phyloP scores from a whole-genome alignment of 352 stramenopile genomes.

The Globisporangium radiosum region DNA sequence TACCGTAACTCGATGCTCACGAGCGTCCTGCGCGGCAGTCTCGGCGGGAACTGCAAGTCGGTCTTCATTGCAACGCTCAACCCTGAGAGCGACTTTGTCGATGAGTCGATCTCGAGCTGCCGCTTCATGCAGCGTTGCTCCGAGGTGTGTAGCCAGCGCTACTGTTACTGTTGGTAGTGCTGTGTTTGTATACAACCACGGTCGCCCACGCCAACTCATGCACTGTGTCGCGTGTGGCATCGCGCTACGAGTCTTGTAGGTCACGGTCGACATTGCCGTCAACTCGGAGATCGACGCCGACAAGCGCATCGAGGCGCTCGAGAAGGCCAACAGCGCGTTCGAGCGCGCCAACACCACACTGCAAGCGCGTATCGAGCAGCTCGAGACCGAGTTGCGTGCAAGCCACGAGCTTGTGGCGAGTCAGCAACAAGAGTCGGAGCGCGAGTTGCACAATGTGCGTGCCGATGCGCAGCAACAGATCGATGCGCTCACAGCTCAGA shows the following conservation, averaged over 20 bases:
- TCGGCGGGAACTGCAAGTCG: constrained; percentile 97
- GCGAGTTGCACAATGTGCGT: constrained; percentile 19
- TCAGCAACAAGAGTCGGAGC: constrained; percentile 33
- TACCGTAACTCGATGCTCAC: constrained; percentile 98
- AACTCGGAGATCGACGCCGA: constrained; percentile 66
- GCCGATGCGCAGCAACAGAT: constrained; percentile 26
- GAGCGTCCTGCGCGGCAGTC: constrained; percentile 89
- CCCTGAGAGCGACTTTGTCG: constrained; percentile 73
- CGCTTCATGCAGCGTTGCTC: constrained; percentile 95
- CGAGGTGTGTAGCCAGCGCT: constrained; percentile 35
- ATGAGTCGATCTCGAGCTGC: constrained; percentile 95
- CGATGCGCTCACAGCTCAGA: constrained; percentile 8
- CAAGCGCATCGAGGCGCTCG: constrained; percentile 42
- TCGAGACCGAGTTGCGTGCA: constrained; percentile 35
- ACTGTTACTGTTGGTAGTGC: not conserved
- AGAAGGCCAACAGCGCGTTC: constrained; percentile 47
- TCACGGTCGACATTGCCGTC: constrained; percentile 49
- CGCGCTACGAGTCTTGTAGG: constrained; percentile 3
- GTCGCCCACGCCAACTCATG: not conserved
- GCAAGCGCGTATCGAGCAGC: constrained; percentile 30
- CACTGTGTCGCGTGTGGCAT: not conserved
- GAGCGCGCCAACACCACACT: constrained; percentile 38
- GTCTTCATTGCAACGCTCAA: constrained; percentile 96
- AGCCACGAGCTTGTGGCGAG: constrained; percentile 22
- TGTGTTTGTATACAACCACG: too few relatives aligned